A percentile compares a stretch with the other conserved stretches of the same genome.
phyloP scores from a whole-genome alignment of 805 yeast species.

The Ogataea degrootiae region DNA sequence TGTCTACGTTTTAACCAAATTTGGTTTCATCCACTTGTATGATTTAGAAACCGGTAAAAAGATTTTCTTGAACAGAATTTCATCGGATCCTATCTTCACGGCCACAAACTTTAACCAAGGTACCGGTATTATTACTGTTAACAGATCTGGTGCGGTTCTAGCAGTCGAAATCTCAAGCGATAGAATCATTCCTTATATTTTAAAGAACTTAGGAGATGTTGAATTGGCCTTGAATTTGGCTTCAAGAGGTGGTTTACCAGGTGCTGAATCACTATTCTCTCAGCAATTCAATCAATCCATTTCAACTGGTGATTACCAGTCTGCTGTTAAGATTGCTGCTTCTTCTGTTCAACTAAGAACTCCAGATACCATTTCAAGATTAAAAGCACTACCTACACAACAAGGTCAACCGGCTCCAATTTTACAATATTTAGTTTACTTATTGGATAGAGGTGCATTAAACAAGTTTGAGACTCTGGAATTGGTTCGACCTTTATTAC shows the following conservation, averaged over 20 bases:
- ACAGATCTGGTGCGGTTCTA: constrained; percentile 91
- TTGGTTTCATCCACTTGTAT: constrained; percentile 93
- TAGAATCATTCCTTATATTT: constrained; percentile 82
- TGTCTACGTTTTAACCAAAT: constrained; percentile 84
- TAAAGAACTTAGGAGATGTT: constrained; percentile 81
- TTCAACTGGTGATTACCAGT: constrained; percentile 78
- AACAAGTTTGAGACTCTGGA: constrained; percentile 93
- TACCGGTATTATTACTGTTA: constrained; percentile 87
- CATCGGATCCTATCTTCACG: constrained; percentile 92
- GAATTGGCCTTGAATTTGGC: constrained; percentile 83
- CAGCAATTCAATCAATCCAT: constrained; percentile 89
- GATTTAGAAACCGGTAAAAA: constrained; percentile 91
- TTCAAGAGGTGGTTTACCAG: constrained; percentile 93
- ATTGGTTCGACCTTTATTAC: constrained; percentile 90
- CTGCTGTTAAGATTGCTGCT: constrained; percentile 97
- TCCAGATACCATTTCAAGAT: constrained; percentile 87
- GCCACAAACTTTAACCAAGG: constrained; percentile 67
- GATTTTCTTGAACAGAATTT: constrained; percentile 91
- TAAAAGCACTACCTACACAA: constrained; percentile 83
- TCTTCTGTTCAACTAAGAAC: constrained; percentile 90
- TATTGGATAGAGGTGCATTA: constrained; percentile 87
- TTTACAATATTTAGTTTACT: constrained; percentile 83
- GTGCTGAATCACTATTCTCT: constrained; percentile 87
- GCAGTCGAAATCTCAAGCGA: constrained; percentile 85
- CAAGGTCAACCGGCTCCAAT: constrained; percentile 96